Base-by-base conservation (phyloP, 1,139 yeast genomes). In the Suhomyces maxii region DNA sequence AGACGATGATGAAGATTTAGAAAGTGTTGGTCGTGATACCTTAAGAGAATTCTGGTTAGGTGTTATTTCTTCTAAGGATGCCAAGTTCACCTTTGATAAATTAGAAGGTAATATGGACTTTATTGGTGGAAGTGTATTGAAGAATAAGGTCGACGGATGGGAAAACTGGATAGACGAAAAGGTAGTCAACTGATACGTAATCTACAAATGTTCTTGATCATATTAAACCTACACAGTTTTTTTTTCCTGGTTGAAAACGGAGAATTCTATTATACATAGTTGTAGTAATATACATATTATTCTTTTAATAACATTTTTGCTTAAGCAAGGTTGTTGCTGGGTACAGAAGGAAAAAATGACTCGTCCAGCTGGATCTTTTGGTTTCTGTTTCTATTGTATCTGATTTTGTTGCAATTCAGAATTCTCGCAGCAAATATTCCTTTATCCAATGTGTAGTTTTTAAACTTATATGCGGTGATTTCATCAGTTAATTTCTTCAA, bases 111-210 rank as follows among this genome's bases (percentile, higher is more conserved):
- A 83, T 57, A 78, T 89, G 58, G 88, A 82, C 48, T 82, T 88
- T 41, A 56, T 80, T 6, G 80, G 80, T 18, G 97, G 97, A 2
- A 84, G 90, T 53, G 87, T 86, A 2, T 67, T 73, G 58, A 79
- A 77, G 56, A 69, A 70, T 18, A 77, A 83, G 40, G 70, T 77
- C 33, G 79, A 72, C 13, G 65, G 68, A 26, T 86, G 95, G 90
- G 81, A 80, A 53, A 76, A 83, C 54, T 90, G 96, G 96, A 70
- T 89, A 39, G 87, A 84, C 54, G 93, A 84, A 60, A 75, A 79
- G 53, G 86, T 83, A 11, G 86, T 83, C 10, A 84, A 84, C 57
- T 68, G 41, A 36, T 28, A 11, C 5, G 5, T 5, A 28, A 18
- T 18, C 23, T 18, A 18, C 23, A 18, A 1, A 18, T 18, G 3